Evolutionary conservation across 345 rosid species (phyloP).

Genomic region (sweet orange (Citrus sinensis)): DNA sequence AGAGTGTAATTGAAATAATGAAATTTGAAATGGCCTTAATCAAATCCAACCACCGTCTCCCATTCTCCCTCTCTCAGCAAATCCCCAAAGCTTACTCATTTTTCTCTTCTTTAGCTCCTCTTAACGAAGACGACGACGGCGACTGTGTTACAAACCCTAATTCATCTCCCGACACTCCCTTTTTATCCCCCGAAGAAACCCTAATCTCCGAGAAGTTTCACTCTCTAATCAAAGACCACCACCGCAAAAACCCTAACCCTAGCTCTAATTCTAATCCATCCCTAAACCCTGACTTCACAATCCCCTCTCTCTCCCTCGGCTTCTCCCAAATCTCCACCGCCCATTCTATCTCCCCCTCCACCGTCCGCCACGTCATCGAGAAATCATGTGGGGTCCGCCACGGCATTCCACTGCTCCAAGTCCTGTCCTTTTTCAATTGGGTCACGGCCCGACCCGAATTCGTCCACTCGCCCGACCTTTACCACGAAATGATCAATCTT

Average conservation of each 20-base stretch:
- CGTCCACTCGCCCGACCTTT: conserved; percentile 48
- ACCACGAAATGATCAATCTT: conserved; percentile 83
- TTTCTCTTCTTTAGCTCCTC: conserved; percentile 20
- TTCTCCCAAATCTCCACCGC: conserved; percentile 47
- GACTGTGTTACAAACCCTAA: conserved; percentile 6
- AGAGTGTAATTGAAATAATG: neutral
- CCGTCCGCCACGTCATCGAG: conserved; percentile 55
- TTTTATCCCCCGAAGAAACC: conserved; percentile 50
- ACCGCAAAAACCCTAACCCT: conserved; percentile 64
- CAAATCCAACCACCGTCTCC: conserved; percentile 25
- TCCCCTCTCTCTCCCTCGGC: conserved; percentile 59
- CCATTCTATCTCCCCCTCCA: conserved; percentile 40
- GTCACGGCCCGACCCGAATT: conserved; percentile 39
- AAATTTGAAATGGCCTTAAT: conserved; percentile 37
- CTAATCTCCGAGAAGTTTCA: conserved; percentile 48
- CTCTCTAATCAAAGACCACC: conserved; percentile 71
- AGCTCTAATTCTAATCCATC: conserved; percentile 24
- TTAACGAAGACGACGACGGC: conserved; percentile 11
- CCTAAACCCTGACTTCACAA: conserved; percentile 41
- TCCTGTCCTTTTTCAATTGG: conserved; percentile 89
- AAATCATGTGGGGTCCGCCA: conserved; percentile 66
- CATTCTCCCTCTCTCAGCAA: conserved; percentile 10
- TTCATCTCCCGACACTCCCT: conserved; percentile 5
- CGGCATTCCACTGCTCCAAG: conserved; percentile 71
- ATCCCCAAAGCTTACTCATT: conserved; percentile 19